A percentile compares a stretch with the other conserved stretches of the same genome.
These are phyloP conservation scores for Oryza punctata DNA, from an alignment of 176 grass and related monocot species.

Conservation along the genomic window DNA sequence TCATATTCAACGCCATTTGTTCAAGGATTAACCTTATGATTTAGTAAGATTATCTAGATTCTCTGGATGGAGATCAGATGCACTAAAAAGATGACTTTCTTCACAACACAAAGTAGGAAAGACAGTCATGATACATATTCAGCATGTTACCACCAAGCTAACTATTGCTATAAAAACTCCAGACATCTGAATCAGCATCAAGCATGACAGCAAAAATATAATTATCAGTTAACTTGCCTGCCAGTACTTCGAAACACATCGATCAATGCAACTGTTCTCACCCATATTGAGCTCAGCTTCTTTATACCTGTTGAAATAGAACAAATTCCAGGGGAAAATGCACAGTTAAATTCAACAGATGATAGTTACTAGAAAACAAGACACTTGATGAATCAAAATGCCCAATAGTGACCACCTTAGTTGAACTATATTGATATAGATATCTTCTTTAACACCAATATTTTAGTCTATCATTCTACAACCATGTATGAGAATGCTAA, in stretches of 20 bases:
- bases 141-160: background rate
- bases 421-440: background rate
- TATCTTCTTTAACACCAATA: background rate
- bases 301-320: constrained; percentile 72
- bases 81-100: background rate
- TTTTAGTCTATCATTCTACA: background rate
- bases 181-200: background rate
- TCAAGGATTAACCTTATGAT: background rate
- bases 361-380: constrained; percentile 13
- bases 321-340: background rate
- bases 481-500: background rate
- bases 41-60: background rate
- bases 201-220: constrained; percentile 8
- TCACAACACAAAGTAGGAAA: background rate
- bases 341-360: constrained; percentile 3
- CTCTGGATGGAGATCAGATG: background rate
- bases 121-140: background rate
- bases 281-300: constrained; percentile 98
- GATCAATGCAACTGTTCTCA: constrained; percentile 98
- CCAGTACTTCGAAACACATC: constrained; percentile 97
- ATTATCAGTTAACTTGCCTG: constrained; percentile 55
- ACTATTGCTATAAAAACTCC: constrained; percentile 5
- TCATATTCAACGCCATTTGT: background rate
- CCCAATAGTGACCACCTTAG: background rate
- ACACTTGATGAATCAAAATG: background rate